Conservation (phyloP, 345 rosid genomes). For the Ceriops tagal region DNA sequence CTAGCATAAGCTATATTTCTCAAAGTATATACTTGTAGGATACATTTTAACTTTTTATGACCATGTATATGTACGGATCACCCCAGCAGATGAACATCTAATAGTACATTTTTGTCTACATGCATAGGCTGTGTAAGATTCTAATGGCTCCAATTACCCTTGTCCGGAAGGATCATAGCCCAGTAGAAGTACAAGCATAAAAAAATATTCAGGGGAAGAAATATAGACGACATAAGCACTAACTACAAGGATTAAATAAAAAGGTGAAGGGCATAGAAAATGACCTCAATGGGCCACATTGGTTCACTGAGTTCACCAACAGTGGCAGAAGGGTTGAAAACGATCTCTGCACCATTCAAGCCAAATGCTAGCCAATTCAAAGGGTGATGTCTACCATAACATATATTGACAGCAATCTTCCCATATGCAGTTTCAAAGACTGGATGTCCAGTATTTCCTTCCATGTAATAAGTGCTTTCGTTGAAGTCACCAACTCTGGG, state of each 20-base stretch:
- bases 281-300: slow-evolving; percentile 99
- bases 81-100: background rate
- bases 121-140: background rate
- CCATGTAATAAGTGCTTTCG: slow-evolving; percentile 98
- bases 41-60: too few relatives aligned
- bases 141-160: background rate
- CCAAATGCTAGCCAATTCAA: slow-evolving; percentile 96
- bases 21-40: too few relatives aligned
- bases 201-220: background rate
- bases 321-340: slow-evolving; percentile 97
- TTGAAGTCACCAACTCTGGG: slow-evolving; percentile 98
- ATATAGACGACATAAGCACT: background rate
- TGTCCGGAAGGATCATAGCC: background rate
- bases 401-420: slow-evolving; percentile 81
- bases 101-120: background rate
- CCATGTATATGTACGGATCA: too few relatives aligned
- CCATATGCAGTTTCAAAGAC: slow-evolving; percentile 90
- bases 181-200: background rate
- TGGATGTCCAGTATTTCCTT: slow-evolving; percentile 95
- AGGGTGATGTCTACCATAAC: slow-evolving; percentile 97
- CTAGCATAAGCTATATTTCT: background rate
- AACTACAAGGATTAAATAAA: background rate
- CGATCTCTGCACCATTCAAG: slow-evolving; percentile 95
- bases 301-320: slow-evolving; percentile 98
- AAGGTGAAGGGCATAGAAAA: background rate